Conservation (phyloP, 164 flowering plant species). For the Saururus chinensis region DNA sequence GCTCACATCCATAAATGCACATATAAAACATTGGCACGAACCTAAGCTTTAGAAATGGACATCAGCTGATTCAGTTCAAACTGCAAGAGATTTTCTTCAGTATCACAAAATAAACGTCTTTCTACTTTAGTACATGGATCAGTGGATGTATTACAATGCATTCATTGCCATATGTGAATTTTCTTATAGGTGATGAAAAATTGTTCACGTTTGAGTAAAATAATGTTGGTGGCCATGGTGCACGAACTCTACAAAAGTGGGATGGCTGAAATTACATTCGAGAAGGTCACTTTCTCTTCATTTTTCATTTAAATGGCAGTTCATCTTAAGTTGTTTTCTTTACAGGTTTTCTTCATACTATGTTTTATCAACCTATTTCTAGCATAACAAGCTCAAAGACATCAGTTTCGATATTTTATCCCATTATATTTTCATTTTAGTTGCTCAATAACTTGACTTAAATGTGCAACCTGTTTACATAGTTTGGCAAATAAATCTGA, state of each 20-base stretch:
- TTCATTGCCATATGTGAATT: neutral
- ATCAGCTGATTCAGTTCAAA: no score
- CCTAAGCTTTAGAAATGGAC: no score
- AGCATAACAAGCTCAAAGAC: no score
- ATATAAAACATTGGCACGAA: no score
- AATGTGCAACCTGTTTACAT: no score
- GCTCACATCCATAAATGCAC: no score
- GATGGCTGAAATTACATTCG: slow-evolving; percentile 86
- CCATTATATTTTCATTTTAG: no score
- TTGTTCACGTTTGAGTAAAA: slow-evolving; percentile 66
- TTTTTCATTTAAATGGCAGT: neutral
- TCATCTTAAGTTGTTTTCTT: neutral
- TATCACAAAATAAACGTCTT: no score
- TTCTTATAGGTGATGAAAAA: slow-evolving; percentile 62
- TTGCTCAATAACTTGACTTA: no score
- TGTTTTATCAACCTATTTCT: neutral
- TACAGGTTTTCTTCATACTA: neutral
- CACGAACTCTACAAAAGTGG: slow-evolving; percentile 89
- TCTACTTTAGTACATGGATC: neutral
- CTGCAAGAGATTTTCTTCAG: no score
- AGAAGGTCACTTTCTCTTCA: slow-evolving; percentile 41
- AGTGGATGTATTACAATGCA: neutral
- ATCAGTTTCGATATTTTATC: no score
- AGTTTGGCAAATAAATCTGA: no score
- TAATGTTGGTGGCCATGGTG: slow-evolving; percentile 85